phyloP scores from a whole-genome alignment of 1,139 yeast genomes.

The Candida freyschussii region DNA sequence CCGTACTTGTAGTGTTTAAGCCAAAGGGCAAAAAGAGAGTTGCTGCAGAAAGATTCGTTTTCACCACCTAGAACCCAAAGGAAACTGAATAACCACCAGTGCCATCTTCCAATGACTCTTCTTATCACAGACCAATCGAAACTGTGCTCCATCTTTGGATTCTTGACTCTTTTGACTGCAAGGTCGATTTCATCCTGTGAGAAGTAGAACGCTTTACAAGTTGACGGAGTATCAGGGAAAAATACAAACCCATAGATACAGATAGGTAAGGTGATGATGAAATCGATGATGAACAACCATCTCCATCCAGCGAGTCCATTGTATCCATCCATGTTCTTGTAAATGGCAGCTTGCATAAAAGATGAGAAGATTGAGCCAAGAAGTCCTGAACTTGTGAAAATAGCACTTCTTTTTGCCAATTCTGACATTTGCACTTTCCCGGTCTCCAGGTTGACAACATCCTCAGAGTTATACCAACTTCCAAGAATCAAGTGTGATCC shows the following conservation, averaged over 20 bases:
- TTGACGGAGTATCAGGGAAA: constrained; percentile 57
- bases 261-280: constrained; percentile 50
- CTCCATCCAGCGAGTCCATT: constrained; percentile 58
- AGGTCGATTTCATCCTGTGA: constrained; percentile 34
- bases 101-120: constrained; percentile 52
- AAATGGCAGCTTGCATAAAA: constrained; percentile 57
- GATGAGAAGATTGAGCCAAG: constrained; percentile 53
- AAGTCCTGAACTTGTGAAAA: constrained; percentile 49
- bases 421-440: constrained; percentile 29
- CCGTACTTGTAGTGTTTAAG: constrained; percentile 40
- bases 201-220: constrained; percentile 38
- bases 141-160: constrained; percentile 34
- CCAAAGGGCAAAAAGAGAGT: constrained; percentile 51
- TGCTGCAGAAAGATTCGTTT: constrained; percentile 49
- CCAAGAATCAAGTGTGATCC: constrained; percentile 52
- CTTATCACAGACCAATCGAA: constrained; percentile 41
- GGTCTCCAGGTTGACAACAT: constrained; percentile 20
- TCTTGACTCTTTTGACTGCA: constrained; percentile 35
- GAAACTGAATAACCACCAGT: constrained; percentile 51
- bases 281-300: constrained; percentile 65
- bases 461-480: constrained; percentile 41
- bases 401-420: constrained; percentile 44
- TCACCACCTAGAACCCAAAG: constrained; percentile 60
- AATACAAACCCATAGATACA: constrained; percentile 48
- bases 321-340: constrained; percentile 40